Conservation (phyloP, 2,329 filamentous ascomycete genomes). For the Westerdykella ornata region DNA sequence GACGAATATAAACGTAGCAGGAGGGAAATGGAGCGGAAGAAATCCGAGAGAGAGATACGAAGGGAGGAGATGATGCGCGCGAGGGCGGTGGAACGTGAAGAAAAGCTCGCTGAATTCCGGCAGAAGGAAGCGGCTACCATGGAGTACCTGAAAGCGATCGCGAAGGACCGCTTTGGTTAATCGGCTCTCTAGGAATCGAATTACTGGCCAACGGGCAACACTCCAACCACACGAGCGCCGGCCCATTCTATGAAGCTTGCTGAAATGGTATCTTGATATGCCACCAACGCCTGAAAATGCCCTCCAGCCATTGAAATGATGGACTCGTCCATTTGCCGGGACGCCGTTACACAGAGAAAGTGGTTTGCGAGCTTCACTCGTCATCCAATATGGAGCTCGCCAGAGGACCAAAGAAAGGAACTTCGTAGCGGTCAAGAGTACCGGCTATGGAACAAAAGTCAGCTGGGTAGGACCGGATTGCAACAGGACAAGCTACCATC, state of each 20-base stretch:
- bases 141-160: constrained; percentile 70
- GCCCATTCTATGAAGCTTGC: too few relatives aligned
- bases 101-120: constrained; percentile 61
- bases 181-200: not conserved
- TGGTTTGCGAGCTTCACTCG: constrained; percentile 47
- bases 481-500: constrained; percentile 55
- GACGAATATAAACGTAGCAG: constrained; percentile 62
- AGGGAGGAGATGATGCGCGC: constrained; percentile 75
- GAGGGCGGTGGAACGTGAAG: constrained; percentile 70
- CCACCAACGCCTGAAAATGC: too few relatives aligned
- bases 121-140: constrained; percentile 80
- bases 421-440: constrained; percentile 64
- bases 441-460: constrained; percentile 45
- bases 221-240: too few relatives aligned
- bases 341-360: too few relatives aligned
- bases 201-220: not conserved
- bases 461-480: constrained; percentile 7
- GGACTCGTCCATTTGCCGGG: too few relatives aligned
- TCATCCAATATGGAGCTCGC: constrained; percentile 89
- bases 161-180: constrained; percentile 58
- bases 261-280: too few relatives aligned
- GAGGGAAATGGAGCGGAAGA: constrained; percentile 60
- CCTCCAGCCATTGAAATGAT: too few relatives aligned
- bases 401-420: constrained; percentile 77
- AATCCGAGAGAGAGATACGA: constrained; percentile 75